These are phyloP conservation scores for Yamadazyma sp. DNA, from an alignment of 1,139 yeast species.

Conservation along the genomic window DNA sequence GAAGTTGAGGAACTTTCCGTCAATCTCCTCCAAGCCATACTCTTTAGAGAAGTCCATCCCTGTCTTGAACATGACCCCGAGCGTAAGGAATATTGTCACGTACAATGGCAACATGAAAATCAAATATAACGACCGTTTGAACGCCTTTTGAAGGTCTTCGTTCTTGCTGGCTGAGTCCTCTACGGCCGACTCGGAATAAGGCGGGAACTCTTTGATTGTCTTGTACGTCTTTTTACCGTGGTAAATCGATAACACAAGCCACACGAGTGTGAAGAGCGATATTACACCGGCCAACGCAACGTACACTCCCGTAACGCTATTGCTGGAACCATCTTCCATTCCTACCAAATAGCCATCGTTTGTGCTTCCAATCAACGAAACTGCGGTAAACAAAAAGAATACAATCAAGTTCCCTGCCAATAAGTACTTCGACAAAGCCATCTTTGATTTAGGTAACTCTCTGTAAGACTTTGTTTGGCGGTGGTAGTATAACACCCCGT, in stretches of 20 bases:
- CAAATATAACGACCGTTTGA: slow-evolving; percentile 28
- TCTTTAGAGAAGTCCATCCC: background rate
- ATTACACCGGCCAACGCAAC: background rate
- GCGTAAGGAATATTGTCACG: slow-evolving; percentile 10
- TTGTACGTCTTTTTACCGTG: slow-evolving; percentile 25
- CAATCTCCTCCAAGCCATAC: slow-evolving; percentile 2
- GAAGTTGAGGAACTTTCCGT: slow-evolving; percentile 1
- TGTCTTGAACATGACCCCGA: slow-evolving; percentile 2
- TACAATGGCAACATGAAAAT: slow-evolving; percentile 31
- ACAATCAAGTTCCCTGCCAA: slow-evolving; percentile 13
- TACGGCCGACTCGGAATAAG: slow-evolving; percentile 19
- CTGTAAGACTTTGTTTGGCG: slow-evolving; percentile 28
- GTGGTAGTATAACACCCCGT: slow-evolving; percentile 33
- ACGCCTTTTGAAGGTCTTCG: slow-evolving; percentile 24
- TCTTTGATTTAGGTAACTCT: slow-evolving; percentile 23
- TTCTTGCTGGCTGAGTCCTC: slow-evolving; percentile 22
- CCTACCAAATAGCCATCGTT: slow-evolving; percentile 3
- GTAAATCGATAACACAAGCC: slow-evolving; percentile 2
- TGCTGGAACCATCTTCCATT: background rate
- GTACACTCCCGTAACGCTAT: background rate
- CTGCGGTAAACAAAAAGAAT: slow-evolving; percentile 1
- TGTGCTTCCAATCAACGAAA: background rate
- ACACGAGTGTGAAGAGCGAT: background rate
- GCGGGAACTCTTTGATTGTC: slow-evolving; percentile 32
- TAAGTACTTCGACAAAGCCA: slow-evolving; percentile 20